A percentile compares a stretch with the other conserved stretches of the same genome.
Conservation (phyloP, 2,329 filamentous ascomycete genomes). For the Fusarium guadeloupense region DNA sequence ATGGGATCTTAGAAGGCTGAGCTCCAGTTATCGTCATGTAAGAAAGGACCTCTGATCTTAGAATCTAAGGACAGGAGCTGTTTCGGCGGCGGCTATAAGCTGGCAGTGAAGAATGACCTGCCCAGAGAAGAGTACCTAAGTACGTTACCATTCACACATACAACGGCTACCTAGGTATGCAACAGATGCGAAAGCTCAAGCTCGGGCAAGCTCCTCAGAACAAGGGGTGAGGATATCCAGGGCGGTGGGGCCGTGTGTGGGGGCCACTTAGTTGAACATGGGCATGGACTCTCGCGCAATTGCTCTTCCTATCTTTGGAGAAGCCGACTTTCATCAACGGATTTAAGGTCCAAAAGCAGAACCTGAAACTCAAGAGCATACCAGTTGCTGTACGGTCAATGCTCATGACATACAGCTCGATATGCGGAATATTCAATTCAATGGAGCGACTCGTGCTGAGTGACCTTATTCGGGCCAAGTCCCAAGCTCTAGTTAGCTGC, state of each 20-base stretch:
- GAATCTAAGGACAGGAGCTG: background rate
- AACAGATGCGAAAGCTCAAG: constrained; percentile 10
- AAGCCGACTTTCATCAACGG: background rate
- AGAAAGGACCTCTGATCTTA: background rate
- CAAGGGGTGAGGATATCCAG: constrained; percentile 30
- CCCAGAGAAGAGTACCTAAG: background rate
- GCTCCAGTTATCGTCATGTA: background rate
- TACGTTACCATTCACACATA: background rate
- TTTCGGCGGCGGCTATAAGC: background rate
- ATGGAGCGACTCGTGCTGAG: background rate
- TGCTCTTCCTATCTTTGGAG: constrained; percentile 1
- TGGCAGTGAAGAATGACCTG: background rate
- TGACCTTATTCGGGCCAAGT: background rate
- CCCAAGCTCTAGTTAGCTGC: constrained; percentile 2
- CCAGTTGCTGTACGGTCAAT: background rate
- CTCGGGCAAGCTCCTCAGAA: constrained; percentile 1
- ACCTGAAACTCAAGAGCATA: constrained; percentile 1
- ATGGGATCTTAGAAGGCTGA: constrained; percentile 1
- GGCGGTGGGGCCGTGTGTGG: constrained; percentile 16
- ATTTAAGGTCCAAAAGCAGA: background rate
- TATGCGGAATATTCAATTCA: background rate
- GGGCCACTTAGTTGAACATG: constrained; percentile 3
- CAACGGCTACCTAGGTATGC: background rate
- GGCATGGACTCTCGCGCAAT: background rate
- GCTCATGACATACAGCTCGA: no score